Evolutionary conservation across 495 filamentous ascomycete genomes (phyloP), one percentile per base, ranked within the genome.

Genomic region (Entonaema liquescens): DNA sequence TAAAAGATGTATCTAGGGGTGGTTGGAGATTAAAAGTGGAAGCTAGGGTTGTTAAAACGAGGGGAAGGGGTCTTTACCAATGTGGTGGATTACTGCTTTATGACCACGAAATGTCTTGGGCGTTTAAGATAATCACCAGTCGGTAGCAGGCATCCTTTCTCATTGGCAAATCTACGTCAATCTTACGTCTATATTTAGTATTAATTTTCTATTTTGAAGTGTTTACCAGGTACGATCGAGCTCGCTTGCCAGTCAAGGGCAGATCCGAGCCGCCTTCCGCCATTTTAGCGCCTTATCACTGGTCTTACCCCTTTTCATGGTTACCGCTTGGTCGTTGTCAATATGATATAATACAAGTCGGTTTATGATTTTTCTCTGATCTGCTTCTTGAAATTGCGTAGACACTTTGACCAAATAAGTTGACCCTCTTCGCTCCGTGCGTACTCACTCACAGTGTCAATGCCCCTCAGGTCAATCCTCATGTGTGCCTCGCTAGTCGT

Each of bases 401-500:
- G 52, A 36, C 83, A 74, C 47, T 74, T 42, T 40, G 80, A 71
- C 89, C 88, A 90, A 19, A 74, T 62, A 5, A 75, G 76, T 31
- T 73, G 79, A 55, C 80, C 79, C 33, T 73, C 62, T 9, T 83
- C 77, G 17, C 72, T 79, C 68, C 77, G 77, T 21, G 80, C 80
- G 70, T 87, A 88, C 55, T 65, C 68, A 63, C 82, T 79, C 36
- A 92, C 79, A 38, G 70, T 78, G 60, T 79, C 78, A n/a, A 86
- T 68, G 3, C 83, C 86, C 44, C 84, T 82, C 64, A 94, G 71
- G 77, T 94, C 91, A 40, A 82, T 83, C 65, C 74, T 79, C 92
- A 95, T 95, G 38, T 86, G 86, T 57, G 70, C 80, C 67, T 80
- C 74, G 36, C 85, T 87, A 28, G 82, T 91, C 5, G 91, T 94